A percentile compares a stretch with the other conserved stretches of the same genome.
phyloP scores from a whole-genome alignment of 2,329 filamentous ascomycete species.

The Cytospora leucostoma region DNA sequence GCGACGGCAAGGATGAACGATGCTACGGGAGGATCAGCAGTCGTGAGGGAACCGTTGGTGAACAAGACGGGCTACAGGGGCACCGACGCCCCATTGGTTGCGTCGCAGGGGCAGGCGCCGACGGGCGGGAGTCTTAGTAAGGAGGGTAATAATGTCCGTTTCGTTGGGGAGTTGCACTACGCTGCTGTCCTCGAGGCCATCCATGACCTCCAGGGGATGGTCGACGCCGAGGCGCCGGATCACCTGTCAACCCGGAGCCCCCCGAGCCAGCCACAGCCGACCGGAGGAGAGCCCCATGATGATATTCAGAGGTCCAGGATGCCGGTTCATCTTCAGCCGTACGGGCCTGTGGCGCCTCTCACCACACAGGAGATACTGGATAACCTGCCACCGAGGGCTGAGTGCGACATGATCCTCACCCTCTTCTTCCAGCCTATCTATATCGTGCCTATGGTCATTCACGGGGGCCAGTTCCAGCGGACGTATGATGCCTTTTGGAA shows the following conservation, averaged over 20 bases:
- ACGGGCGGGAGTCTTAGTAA: slow-evolving; percentile 20
- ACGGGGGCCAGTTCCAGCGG: slow-evolving; percentile 48
- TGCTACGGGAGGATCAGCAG: background rate
- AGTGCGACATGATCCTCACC: slow-evolving; percentile 41
- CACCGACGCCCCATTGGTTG: background rate
- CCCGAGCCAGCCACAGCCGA: background rate
- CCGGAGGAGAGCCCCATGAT: background rate
- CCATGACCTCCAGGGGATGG: slow-evolving; percentile 43
- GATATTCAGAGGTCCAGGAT: background rate
- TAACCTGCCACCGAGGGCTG: slow-evolving; percentile 40
- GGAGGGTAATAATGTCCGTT: slow-evolving; percentile 30
- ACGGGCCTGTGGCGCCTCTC: slow-evolving; percentile 34
- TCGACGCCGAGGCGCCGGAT: slow-evolving; percentile 30
- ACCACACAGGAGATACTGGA: slow-evolving; percentile 37
- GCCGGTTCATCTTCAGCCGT: slow-evolving; percentile 31
- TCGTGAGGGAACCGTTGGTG: background rate
- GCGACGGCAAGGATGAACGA: background rate
- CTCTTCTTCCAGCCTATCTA: slow-evolving; percentile 45
- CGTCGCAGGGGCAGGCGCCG: slow-evolving; percentile 18
- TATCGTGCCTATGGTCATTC: slow-evolving; percentile 42
- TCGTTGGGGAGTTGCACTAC: slow-evolving; percentile 45
- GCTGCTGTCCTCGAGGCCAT: slow-evolving; percentile 46
- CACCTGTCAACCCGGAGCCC: slow-evolving; percentile 16
- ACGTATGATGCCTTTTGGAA: slow-evolving; percentile 52
- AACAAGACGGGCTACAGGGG: background rate